Evolutionary conservation across 768 basidiomycete genomes (phyloP), one percentile per base, ranked within the genome.

Genomic region (Pisolithus orientalis): DNA sequence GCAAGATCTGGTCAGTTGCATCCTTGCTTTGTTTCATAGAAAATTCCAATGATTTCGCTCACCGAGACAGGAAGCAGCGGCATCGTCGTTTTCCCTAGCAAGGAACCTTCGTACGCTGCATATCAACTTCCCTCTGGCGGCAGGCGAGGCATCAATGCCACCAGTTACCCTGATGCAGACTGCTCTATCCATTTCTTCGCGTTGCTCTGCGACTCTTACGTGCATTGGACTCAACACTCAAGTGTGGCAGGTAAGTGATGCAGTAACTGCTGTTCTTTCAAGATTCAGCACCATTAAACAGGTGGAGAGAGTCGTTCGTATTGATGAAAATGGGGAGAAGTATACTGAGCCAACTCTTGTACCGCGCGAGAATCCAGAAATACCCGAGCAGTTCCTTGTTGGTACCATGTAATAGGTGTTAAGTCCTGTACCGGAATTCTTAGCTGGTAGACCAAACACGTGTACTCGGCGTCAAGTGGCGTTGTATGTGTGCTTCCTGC

Each of bases 341-440:
- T 60, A 58, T 13, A 62, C 67, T 21, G 66, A 69, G 49, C 72
- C 71, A 8, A 67, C 53, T 1, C 66, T 87, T 7, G 70, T 65
- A 2, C 72, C 75, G 1, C 87, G 84, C 55, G 84, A 87, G 57
- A 78, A 71, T 52, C 80, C 80, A 7, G 84, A 82, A 53, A 69
- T 90, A 17, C 87, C 87, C 17, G 87, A 90, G 57, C 79, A 79
- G 47, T 88, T 90, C 58, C 74, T 85, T 45, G 85, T 88, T 13
- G 11, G 34, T 3, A 34, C 34, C 11, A 34, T 34, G 34, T 34
- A 34, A 29, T 5, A 50, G 21, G 21, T 21, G 21, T 21, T 21
- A 21, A 21, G 21, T 21, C 21, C 21, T 21, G 21, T 21, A 21
- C 21, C 3, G 37, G 37, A 2, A 8, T 9, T 38, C 37, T 38